Percentiles rank a stretch among this genome's conserved stretches.
Conservation (phyloP, 441 rosid species). For the Croton setiger region DNA sequence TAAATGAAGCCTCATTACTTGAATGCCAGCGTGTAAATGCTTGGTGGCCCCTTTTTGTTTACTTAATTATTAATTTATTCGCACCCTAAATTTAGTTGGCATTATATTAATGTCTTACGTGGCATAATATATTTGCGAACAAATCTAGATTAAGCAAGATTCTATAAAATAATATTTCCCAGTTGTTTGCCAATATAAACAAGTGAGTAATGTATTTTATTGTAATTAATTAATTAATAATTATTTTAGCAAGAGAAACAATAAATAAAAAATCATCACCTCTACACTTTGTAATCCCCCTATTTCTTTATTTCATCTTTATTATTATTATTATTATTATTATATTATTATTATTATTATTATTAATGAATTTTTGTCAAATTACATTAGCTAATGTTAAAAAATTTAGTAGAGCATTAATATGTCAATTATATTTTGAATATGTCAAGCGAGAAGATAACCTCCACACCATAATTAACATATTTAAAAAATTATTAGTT, state of each 20-base stretch:
- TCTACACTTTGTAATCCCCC: background rate
- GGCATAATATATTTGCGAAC: slow-evolving; percentile 1
- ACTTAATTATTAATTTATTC: no score
- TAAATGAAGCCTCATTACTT: slow-evolving; percentile 5
- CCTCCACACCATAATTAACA: no score
- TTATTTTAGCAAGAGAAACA: background rate
- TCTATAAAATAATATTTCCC: slow-evolving; percentile 12
- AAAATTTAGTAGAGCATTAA: background rate
- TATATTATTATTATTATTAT: no score
- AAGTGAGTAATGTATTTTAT: background rate
- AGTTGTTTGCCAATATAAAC: slow-evolving; percentile 15
- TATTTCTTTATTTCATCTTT: no score
- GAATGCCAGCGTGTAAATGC: slow-evolving; percentile 18
- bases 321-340: background rate
- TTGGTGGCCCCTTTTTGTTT: background rate
- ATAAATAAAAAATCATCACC: background rate
- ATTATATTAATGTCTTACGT: background rate
- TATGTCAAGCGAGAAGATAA: no score
- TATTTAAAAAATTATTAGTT: no score
- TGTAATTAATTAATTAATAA: slow-evolving; percentile 15
- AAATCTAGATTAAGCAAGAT: slow-evolving; percentile 1
- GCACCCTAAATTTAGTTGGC: background rate
- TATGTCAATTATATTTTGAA: no score
- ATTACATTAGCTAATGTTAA: background rate
- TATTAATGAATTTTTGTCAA: background rate